Evolutionary conservation across 495 filamentous ascomycete species (phyloP), one percentile per base, ranked within the genome.

Genomic region (Hypoxylon lenormandii): DNA sequence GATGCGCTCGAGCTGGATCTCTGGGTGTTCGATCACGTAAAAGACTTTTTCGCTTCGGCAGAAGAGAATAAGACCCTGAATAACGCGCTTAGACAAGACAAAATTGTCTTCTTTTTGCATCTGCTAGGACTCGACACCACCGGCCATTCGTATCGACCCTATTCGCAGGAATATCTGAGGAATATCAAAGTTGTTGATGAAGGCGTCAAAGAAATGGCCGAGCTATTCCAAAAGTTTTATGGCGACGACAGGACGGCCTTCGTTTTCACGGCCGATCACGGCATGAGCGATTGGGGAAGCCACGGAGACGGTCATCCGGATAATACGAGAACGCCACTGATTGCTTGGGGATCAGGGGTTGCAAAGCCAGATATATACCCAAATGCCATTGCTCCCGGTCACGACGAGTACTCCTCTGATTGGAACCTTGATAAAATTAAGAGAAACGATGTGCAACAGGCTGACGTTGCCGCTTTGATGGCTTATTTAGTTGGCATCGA

Each of bases 251-350:
- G 95, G 79, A 97, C 96, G 0, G 92, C 96, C 0, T 99, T 92
- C 73, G 87, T 99, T 12, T 99, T 99, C 76, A 99, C 96, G 8
- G 95, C 95, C 1, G 95, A 99, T 70, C 95, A 99, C 80, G 95
- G 95, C 10, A 99, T 99, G 94, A 97, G 91, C 74, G 96, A 99
- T 79, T 96, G 91, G 90, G 95, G 95, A 11, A 97, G 92, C 65
- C 95, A 99, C 74, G 95, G 95, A 43, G 95, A 99, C 75, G 95
- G 95, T 18, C 95, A 99, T 79, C 95, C 95, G 1, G 92, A 99
- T 75, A 99, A 99, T 69, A 99, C 95, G 1, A 85, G 95, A 26
- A 99, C 95, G 19, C 95, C 95, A 10, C 81, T 99, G 8, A 91
- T 99, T 73, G 91, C 84, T 13, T 99, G 95, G 95, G 95, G 95